A percentile compares a stretch with the other conserved stretches of the same genome.
These are phyloP conservation scores for Furcasterigmium sp. DNA, from an alignment of 2,329 filamentous ascomycete genomes.

Conservation along the genomic window DNA sequence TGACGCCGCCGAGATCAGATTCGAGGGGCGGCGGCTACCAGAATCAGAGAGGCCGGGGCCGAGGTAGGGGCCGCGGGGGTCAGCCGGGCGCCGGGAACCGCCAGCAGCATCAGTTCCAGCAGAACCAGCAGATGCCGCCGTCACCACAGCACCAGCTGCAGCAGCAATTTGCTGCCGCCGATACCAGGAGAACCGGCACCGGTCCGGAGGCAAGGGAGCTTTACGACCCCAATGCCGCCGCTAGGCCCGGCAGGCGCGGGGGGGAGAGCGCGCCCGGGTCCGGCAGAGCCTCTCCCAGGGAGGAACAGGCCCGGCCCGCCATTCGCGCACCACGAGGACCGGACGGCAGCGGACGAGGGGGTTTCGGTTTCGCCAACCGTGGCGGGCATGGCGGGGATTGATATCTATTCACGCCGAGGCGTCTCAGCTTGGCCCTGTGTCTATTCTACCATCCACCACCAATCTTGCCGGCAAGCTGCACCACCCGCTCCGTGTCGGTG, in stretches of 20 bases:
- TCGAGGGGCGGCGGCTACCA: conserved; percentile 32
- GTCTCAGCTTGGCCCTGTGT: conserved; percentile 11
- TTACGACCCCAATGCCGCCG: conserved; percentile 69
- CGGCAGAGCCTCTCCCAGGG: conserved; percentile 44
- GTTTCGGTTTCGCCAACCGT: conserved; percentile 68
- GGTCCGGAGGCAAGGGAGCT: conserved; percentile 51
- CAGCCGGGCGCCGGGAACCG: conserved; percentile 27
- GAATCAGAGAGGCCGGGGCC: conserved; percentile 34
- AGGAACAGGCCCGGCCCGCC: conserved; percentile 61
- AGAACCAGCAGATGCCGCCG: conserved; percentile 10
- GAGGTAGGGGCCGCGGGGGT: conserved; percentile 37
- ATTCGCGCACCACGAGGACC: conserved; percentile 74
- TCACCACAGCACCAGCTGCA: neutral
- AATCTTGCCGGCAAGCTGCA: conserved; percentile 83
- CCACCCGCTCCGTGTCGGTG: conserved; percentile 73
- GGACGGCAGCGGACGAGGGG: conserved; percentile 68
- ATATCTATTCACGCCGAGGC: conserved; percentile 14
- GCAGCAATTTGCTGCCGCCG: neutral
- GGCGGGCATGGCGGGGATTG: conserved; percentile 45
- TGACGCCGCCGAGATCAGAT: conserved; percentile 50
- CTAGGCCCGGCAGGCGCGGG: conserved; percentile 52
- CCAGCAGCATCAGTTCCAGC: conserved; percentile 16
- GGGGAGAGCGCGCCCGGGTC: conserved; percentile 29
- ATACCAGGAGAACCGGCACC: conserved; percentile 11
- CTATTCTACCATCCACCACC: conserved; percentile 82